phyloP scores from a whole-genome alignment of 345 rosid genomes.

The Bruguiera sexangula region DNA sequence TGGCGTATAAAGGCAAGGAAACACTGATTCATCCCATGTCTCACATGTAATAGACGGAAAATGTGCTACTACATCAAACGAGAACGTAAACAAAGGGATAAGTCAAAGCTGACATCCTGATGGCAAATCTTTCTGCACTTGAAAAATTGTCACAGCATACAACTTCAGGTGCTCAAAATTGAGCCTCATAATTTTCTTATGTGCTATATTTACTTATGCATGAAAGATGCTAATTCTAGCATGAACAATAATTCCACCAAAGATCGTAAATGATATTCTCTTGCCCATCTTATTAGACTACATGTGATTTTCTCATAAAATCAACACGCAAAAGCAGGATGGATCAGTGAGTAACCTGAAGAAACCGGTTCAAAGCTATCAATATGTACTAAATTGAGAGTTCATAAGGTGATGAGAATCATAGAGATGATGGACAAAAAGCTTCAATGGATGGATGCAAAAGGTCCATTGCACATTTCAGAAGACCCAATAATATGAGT shows the following conservation, averaged over 20 bases:
- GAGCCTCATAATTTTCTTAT: too few species aligned
- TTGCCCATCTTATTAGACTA: background rate
- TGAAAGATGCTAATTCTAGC: background rate
- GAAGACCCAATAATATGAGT: too few species aligned
- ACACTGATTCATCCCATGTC: background rate
- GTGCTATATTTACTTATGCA: background rate
- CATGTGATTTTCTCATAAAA: background rate
- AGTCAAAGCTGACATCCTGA: background rate
- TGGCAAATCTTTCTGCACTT: background rate
- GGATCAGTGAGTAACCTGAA: conserved; percentile 51
- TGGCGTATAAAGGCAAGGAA: background rate
- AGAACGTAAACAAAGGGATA: background rate
- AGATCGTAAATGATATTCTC: too few species aligned
- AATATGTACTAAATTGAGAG: conserved; percentile 90
- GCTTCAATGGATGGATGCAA: too few species aligned
- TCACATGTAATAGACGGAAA: background rate
- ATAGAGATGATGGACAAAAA: too few species aligned
- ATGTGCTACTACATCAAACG: background rate
- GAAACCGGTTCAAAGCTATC: conserved; percentile 90
- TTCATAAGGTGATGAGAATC: conserved; percentile 44
- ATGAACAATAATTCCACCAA: background rate
- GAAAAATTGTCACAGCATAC: background rate
- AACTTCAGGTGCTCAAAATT: background rate
- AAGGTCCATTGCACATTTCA: too few species aligned
- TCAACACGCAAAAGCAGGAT: background rate